These are phyloP conservation scores for Aeschynomene evenia DNA, from an alignment of 306 rosid species.

Conservation along the genomic window DNA sequence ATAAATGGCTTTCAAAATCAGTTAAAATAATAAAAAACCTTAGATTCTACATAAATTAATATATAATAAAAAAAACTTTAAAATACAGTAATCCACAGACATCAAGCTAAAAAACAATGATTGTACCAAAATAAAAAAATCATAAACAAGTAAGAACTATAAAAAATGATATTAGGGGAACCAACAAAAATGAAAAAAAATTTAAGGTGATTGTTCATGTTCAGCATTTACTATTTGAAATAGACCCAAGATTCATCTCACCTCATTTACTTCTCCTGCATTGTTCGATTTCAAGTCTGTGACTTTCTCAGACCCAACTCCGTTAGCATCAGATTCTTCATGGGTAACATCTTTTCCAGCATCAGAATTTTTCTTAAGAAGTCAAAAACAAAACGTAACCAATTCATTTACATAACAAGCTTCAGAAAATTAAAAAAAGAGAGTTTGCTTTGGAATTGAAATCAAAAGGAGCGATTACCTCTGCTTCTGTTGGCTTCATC, in stretches of 20 bases:
- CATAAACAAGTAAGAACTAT: not conserved
- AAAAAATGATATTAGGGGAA: not conserved
- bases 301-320: not conserved
- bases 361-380: slow-evolving; percentile 8
- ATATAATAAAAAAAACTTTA: not conserved
- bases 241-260: not conserved
- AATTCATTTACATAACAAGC: not conserved
- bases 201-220: not conserved
- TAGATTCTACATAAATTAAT: not conserved
- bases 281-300: slow-evolving; percentile 6
- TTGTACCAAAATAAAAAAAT: not conserved
- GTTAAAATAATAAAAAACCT: not conserved
- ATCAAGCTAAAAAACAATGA: not conserved
- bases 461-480: not conserved
- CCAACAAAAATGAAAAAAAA: not conserved
- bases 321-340: not conserved
- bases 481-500: not conserved
- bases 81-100: slow-evolving; percentile 9
- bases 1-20: not conserved
- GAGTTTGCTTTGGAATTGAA: not conserved
- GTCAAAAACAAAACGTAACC: not conserved
- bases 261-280: slow-evolving; percentile 31
- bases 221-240: not conserved
- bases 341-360: slow-evolving; percentile 2
- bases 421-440: not conserved